These are phyloP conservation scores for Mucor plumbeus DNA, from an alignment of 371 early-diverging fungal genomes.

Conservation along the genomic window DNA sequence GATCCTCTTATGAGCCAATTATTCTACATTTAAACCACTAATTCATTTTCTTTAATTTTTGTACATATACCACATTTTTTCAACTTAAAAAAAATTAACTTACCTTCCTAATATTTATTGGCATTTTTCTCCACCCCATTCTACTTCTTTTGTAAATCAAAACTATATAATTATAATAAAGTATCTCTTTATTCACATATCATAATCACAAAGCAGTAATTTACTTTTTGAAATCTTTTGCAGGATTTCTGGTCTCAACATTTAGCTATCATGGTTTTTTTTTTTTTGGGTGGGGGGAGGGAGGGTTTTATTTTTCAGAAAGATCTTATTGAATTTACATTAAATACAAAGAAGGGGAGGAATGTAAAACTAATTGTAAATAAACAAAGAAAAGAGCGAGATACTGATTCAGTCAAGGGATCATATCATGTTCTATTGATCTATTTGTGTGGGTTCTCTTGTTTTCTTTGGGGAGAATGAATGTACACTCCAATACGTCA, in stretches of 20 bases:
- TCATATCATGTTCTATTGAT: background rate
- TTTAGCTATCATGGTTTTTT: background rate
- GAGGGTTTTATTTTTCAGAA: background rate
- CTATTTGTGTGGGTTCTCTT: background rate
- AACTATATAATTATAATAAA: background rate
- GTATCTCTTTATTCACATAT: background rate
- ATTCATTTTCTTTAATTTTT: background rate
- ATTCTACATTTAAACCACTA: slow-evolving; percentile 23
- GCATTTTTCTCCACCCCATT: slow-evolving; percentile 1
- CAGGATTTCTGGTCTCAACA: background rate
- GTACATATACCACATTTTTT: slow-evolving; percentile 19
- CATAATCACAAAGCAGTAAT: background rate
- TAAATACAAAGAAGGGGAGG: background rate
- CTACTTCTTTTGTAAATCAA: background rate
- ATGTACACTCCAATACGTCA: slow-evolving; percentile 5
- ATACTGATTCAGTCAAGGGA: background rate
- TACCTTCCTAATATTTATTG: slow-evolving; percentile 8
- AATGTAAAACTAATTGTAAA: background rate
- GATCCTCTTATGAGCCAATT: slow-evolving; percentile 29
- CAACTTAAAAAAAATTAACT: slow-evolving; percentile 2
- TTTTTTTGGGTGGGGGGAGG: no score
- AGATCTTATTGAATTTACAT: background rate
- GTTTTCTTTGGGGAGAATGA: background rate
- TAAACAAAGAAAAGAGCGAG: background rate
- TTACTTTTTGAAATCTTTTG: background rate